Percentiles rank a stretch among this genome's conserved stretches.
Evolutionary conservation across 148 eudicot genomes (phyloP).

Genomic region (Silene latifolia): DNA sequence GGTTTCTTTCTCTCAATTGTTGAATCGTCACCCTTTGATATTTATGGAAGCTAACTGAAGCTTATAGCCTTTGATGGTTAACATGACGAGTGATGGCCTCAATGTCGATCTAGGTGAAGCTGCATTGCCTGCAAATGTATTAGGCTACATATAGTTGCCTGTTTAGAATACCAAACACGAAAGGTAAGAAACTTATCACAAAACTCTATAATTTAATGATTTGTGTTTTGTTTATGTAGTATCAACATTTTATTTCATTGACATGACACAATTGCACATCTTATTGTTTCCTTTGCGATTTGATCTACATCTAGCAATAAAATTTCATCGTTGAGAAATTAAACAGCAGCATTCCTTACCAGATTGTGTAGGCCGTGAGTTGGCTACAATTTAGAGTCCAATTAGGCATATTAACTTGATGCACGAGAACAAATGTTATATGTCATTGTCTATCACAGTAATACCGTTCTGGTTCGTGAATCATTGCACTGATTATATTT

Average conservation of each 20-base stretch:
- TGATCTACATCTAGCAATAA: slow-evolving; percentile 6
- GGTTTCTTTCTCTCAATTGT: slow-evolving; percentile 33
- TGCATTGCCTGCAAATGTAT: slow-evolving; percentile 24
- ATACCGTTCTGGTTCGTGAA: not conserved
- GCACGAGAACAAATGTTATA: not conserved
- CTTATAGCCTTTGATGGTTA: slow-evolving; percentile 22
- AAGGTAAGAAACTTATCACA: slow-evolving; percentile 17
- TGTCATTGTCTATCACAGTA: not conserved
- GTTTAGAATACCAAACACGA: slow-evolving; percentile 6
- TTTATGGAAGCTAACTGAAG: slow-evolving; percentile 5
- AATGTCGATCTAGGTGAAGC: slow-evolving; percentile 19
- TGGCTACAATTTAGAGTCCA: no score
- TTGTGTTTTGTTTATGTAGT: slow-evolving; percentile 15
- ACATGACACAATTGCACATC: slow-evolving; percentile 8
- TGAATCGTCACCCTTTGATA: slow-evolving; percentile 6
- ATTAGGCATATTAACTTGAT: no score
- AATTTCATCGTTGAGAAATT: slow-evolving; percentile 10
- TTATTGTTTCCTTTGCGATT: slow-evolving; percentile 11
- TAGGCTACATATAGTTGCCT: slow-evolving; percentile 19
- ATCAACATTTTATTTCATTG: slow-evolving; percentile 1
- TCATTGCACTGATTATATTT: not conserved
- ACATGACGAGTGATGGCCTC: slow-evolving; percentile 23
- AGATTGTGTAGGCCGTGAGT: slow-evolving; percentile 19
- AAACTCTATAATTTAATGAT: not conserved
- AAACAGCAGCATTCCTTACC: slow-evolving; percentile 11